Percentiles rank a stretch among this genome's conserved stretches.
Conservation (phyloP, 148 eudicot species). For the Salicornia ramosissima region DNA sequence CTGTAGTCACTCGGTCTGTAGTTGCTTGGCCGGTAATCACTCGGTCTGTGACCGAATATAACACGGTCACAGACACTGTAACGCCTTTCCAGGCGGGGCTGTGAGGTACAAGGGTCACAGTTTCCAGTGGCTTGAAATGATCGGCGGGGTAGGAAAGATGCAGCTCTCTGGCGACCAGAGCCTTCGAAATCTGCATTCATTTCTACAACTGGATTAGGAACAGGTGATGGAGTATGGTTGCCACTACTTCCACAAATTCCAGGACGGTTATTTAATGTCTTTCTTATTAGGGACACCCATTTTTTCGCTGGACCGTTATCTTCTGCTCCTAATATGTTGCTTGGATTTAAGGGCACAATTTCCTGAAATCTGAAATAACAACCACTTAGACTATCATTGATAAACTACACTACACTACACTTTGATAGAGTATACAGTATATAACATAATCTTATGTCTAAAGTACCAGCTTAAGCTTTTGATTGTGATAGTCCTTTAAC, state of each 20-base stretch:
- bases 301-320: slow-evolving; percentile 93
- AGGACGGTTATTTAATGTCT: slow-evolving; percentile 77
- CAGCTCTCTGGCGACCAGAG: slow-evolving; percentile 46
- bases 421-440: too few species aligned
- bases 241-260: slow-evolving; percentile 67
- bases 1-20: slow-evolving; percentile 61
- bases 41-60: slow-evolving; percentile 73
- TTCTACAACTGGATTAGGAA: slow-evolving; percentile 79
- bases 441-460: too few species aligned
- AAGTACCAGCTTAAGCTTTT: too few species aligned
- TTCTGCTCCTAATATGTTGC: slow-evolving; percentile 85
- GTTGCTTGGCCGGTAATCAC: slow-evolving; percentile 45
- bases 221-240: slow-evolving; percentile 82
- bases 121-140: slow-evolving; percentile 73
- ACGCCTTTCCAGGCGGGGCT: slow-evolving; percentile 80
- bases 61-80: slow-evolving; percentile 86
- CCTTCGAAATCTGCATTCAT: slow-evolving; percentile 91
- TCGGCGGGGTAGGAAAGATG: slow-evolving; percentile 64
- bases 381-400: not conserved
- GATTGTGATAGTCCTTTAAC: too few species aligned
- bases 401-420: too few species aligned
- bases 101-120: slow-evolving; percentile 58
- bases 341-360: slow-evolving; percentile 88
- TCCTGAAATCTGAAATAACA: slow-evolving; percentile 71
- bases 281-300: slow-evolving; percentile 65